Base-by-base conservation (phyloP, 768 basidiomycete species). In the Sporobolomyces pararoseus region DNA sequence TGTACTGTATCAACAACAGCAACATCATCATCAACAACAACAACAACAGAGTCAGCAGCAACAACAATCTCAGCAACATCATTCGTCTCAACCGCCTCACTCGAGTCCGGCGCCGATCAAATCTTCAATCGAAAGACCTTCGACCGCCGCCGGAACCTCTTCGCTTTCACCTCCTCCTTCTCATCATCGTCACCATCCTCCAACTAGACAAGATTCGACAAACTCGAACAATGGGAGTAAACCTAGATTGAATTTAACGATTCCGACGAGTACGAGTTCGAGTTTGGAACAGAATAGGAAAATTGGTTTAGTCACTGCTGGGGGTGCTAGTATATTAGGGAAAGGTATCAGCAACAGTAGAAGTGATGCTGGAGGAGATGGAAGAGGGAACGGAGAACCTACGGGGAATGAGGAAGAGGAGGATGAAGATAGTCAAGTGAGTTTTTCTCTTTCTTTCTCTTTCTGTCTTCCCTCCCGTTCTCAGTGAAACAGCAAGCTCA, bases 231-330 rank as follows among this genome's bases (percentile, higher is more conserved):
- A 19, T 7, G 9, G 25, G 34, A 31, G 19, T 42, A 70, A 68
- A 49, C 72, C 72, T 19, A 52, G 63, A 32, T 39, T 74, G 63
- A 50, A 37, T 39, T 52, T 74, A 4, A 51, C 53, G 47, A 74
- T 74, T 19, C 72, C 72, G 19, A 25, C 21, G 1, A 63, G 25
- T 13, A n/a, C n/a, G 3, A 65, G 25, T 29, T 27, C 12, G 0
- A 46, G 13, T 29, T 7, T 19, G 6, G 58, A 47, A 27, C 57
- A 60, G 35, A 57, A 37, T 39, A 65, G 53, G 60, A 32, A 65
- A 31, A 35, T 46, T 3, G 61, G 65, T 21, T 7, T 63, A 31
- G 65, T 66, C 1, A 73, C 60, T 9, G 64, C 60, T 0, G 65
- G 65, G 4, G 65, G 67, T 1, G 61, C 67, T 25, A 53, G 37